phyloP scores from a whole-genome alignment of 768 basidiomycete genomes.

The Hydnomerulius pinastri region DNA sequence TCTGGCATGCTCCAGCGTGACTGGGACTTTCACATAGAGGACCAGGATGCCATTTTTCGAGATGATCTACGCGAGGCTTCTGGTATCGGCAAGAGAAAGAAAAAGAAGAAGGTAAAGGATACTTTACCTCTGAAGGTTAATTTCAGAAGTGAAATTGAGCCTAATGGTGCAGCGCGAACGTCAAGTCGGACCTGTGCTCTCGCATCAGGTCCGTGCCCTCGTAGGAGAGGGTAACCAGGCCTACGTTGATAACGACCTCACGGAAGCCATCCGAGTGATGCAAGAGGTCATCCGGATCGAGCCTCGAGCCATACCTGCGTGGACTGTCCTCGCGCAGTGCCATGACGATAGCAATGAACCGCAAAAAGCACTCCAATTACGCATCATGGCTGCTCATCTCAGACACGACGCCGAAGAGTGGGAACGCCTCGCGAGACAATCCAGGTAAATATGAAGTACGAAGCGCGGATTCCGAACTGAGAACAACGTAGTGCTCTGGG shows the following conservation, averaged over 20 bases:
- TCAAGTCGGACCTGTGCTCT: constrained; percentile 58
- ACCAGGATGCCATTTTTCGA: constrained; percentile 67
- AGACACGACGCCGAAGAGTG: constrained; percentile 84
- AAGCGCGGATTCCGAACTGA: constrained; percentile 66
- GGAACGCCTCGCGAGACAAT: constrained; percentile 77
- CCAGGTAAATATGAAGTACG: constrained; percentile 54
- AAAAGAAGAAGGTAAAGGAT: constrained; percentile 42
- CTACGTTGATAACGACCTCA: constrained; percentile 70
- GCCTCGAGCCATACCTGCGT: constrained; percentile 78
- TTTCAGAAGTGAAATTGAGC: neutral
- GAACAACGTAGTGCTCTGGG: constrained; percentile 71
- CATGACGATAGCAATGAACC: constrained; percentile 71
- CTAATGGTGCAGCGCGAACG: constrained; percentile 35
- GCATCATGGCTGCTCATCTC: constrained; percentile 91
- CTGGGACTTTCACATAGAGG: constrained; percentile 75
- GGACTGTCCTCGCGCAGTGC: constrained; percentile 86
- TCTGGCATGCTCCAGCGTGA: constrained; percentile 56
- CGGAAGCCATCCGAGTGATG: constrained; percentile 75
- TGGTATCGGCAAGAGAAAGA: constrained; percentile 59
- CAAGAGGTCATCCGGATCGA: constrained; percentile 94
- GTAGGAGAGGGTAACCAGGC: constrained; percentile 88
- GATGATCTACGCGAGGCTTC: constrained; percentile 76
- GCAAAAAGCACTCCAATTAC: constrained; percentile 75
- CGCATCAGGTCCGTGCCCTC: constrained; percentile 68
- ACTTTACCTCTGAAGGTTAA: neutral